A percentile compares a stretch with the other conserved stretches of the same genome.
phyloP scores from a whole-genome alignment of 805 yeast genomes.

The Yamadazyma olivae region DNA sequence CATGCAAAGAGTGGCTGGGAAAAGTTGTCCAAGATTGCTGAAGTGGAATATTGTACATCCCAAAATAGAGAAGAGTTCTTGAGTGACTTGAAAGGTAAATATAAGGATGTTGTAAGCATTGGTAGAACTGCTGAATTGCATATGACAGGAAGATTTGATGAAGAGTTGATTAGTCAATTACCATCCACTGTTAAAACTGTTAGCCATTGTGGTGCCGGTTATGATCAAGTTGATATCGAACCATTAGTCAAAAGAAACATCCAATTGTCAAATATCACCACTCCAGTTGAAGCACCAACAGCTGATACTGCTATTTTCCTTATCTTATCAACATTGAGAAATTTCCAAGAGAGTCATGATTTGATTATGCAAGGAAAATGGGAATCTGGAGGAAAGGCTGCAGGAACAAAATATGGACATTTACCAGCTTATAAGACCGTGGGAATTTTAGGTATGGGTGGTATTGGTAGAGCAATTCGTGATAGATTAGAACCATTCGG shows the following conservation, averaged over 20 bases:
- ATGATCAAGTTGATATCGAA: constrained; percentile 65
- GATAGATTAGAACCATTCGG: constrained; percentile 76
- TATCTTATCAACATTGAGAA: constrained; percentile 61
- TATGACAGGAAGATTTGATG: constrained; percentile 64
- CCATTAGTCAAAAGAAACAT: constrained; percentile 50
- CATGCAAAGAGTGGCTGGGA: constrained; percentile 42
- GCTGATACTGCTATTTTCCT: constrained; percentile 69
- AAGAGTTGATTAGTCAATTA: constrained; percentile 51
- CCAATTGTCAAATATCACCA: constrained; percentile 68
- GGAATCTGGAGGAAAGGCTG: constrained; percentile 35
- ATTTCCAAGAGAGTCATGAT: constrained; percentile 60
- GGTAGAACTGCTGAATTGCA: constrained; percentile 50
- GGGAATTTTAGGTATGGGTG: constrained; percentile 87
- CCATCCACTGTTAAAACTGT: constrained; percentile 54
- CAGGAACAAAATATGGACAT: constrained; percentile 61
- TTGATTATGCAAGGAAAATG: constrained; percentile 59
- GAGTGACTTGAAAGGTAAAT: constrained; percentile 41
- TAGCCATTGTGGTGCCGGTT: constrained; percentile 71
- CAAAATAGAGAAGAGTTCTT: constrained; percentile 37
- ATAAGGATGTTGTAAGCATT: constrained; percentile 39
- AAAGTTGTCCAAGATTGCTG: constrained; percentile 42
- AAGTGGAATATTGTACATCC: constrained; percentile 36
- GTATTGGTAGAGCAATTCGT: constrained; percentile 80
- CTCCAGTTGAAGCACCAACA: constrained; percentile 65
- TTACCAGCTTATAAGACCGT: constrained; percentile 75